A percentile compares a stretch with the other conserved stretches of the same genome.
These are phyloP conservation scores for Lactifluus piperatus DNA, from an alignment of 768 basidiomycete genomes.

Conservation along the genomic window DNA sequence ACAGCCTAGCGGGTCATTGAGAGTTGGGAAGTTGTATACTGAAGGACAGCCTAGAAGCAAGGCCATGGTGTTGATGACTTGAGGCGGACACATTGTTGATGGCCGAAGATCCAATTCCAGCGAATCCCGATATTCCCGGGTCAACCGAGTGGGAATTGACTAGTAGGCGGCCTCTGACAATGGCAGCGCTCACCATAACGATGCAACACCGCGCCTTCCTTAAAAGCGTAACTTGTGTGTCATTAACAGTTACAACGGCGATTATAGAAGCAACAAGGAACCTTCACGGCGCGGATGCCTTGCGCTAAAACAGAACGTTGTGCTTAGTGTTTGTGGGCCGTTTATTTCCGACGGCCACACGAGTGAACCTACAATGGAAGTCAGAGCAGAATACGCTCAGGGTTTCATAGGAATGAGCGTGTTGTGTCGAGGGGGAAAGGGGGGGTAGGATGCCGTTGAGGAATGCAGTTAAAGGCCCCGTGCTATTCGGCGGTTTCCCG, in stretches of 20 bases:
- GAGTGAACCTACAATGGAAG: not conserved
- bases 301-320: not conserved
- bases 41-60: not conserved
- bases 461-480: not conserved
- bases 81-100: slow-evolving; percentile 8
- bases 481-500: not conserved
- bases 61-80: slow-evolving; percentile 6
- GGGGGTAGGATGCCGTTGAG: not conserved
- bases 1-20: too few species aligned
- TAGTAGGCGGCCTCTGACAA: not conserved
- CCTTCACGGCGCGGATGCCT: not conserved
- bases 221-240: not conserved
- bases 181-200: not conserved
- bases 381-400: not conserved
- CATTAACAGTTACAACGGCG: slow-evolving; percentile 5
- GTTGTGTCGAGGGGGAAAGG: not conserved
- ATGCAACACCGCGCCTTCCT: not conserved
- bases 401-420: not conserved
- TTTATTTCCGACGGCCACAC: not conserved
- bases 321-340: not conserved
- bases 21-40: not conserved
- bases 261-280: slow-evolving; percentile 1
- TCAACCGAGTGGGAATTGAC: not conserved
- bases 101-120: not conserved
- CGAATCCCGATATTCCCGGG: slow-evolving; percentile 7